Percentiles rank a stretch among this genome's conserved stretches.
These are phyloP conservation scores for Penicillium sumatraense DNA, from an alignment of 2,329 filamentous ascomycete species.

Conservation along the genomic window DNA sequence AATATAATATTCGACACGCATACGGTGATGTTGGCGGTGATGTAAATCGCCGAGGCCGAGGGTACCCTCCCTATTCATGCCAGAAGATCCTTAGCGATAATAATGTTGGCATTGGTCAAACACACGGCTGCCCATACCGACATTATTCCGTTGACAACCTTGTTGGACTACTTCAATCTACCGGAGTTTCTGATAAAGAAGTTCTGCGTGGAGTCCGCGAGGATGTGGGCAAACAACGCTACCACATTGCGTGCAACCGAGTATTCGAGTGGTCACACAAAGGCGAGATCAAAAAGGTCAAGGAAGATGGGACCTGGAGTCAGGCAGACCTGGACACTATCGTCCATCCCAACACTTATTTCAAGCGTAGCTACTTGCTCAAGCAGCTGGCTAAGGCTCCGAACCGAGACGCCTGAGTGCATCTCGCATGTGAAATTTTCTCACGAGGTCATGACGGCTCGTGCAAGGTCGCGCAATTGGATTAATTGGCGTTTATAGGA, in stretches of 20 bases:
- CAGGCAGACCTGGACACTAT: slow-evolving; percentile 87
- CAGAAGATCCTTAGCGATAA: slow-evolving; percentile 94
- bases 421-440: slow-evolving; percentile 32
- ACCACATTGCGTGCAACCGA: slow-evolving; percentile 93
- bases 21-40: slow-evolving; percentile 97
- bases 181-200: slow-evolving; percentile 77
- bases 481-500: slow-evolving; percentile 21
- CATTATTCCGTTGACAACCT: slow-evolving; percentile 92
- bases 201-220: slow-evolving; percentile 82
- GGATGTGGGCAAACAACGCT: slow-evolving; percentile 86
- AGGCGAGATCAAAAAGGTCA: slow-evolving; percentile 74
- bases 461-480: slow-evolving; percentile 21
- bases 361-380: slow-evolving; percentile 88
- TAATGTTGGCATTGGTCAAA: slow-evolving; percentile 81
- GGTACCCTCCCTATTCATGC: slow-evolving; percentile 90
- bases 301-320: slow-evolving; percentile 73
- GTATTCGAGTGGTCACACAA: slow-evolving; percentile 91
- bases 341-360: slow-evolving; percentile 96
- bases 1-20: slow-evolving; percentile 92
- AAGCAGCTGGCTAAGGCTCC: slow-evolving; percentile 71
- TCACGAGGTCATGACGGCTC: slow-evolving; percentile 54
- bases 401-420: slow-evolving; percentile 47
- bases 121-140: slow-evolving; percentile 94
- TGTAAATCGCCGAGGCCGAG: slow-evolving; percentile 79
- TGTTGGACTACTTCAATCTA: slow-evolving; percentile 71